These are phyloP conservation scores for Chlamydomonas incerta DNA, from an alignment of 139 green algal genomes.

Conservation along the genomic window DNA sequence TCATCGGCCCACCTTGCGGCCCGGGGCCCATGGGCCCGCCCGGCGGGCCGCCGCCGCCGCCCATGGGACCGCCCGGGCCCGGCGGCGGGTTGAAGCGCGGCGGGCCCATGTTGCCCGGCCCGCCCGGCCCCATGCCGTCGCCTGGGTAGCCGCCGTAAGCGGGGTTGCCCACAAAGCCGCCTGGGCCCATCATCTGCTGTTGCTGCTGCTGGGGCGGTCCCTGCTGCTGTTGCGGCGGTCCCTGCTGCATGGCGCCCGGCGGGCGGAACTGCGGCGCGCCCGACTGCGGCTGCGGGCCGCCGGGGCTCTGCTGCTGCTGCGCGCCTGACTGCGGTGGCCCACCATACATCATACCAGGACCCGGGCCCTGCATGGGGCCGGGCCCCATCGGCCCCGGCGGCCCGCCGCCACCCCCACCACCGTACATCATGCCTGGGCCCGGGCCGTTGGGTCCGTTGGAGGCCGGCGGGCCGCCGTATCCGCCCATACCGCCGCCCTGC, in stretches of 20 bases:
- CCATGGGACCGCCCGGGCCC: neutral
- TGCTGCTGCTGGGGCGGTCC: neutral
- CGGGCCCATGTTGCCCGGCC: neutral
- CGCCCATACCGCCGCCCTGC: too few relatives aligned
- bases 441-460: neutral
- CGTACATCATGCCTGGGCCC: neutral
- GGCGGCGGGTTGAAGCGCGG: neutral
- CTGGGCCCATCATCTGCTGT: neutral
- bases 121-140: neutral
- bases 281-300: neutral
- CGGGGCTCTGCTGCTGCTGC: neutral
- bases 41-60: neutral
- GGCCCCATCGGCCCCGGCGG: too few relatives aligned
- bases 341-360: neutral
- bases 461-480: too few relatives aligned
- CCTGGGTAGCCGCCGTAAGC: neutral
- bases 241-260: neutral
- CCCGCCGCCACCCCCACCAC: neutral
- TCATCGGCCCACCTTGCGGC: too few relatives aligned
- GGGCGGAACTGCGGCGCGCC: neutral
- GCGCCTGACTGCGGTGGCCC: neutral
- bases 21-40: neutral
- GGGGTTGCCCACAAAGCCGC: neutral
- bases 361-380: too few relatives aligned
- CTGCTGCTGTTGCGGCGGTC: neutral